Base-by-base conservation (phyloP, 331 rosid species). In the Spiraea crenata region DNA sequence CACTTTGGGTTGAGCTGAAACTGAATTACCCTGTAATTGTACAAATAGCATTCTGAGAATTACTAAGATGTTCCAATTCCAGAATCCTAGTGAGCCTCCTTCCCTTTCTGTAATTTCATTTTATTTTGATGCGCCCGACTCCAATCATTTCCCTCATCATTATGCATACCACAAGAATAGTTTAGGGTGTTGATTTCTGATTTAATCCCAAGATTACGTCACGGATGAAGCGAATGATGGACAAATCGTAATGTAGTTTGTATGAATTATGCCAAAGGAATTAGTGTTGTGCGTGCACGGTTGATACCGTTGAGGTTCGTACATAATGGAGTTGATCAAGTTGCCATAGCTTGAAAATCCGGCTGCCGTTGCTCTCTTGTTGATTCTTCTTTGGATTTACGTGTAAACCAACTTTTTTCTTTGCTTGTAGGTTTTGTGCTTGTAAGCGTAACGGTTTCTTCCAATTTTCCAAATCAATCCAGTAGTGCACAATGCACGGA, bases 391-490 rank as follows among this genome's bases (percentile, higher is more conserved):
- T 42, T 73, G 71, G 55, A 50, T 75, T 80, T 44, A 49, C 74
- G 60, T 57, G 77, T 45, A 58, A 39, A 70, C 77, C n/a, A 11
- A 50, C 44, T 54, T 20, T 19, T 65, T 65, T 66, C 71, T 70
- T 74, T 74, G 83, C 80, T 80, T 74, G 17, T 9, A 62, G 63
- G 72, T 37, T 72, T 65, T 42, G 25, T 57, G 63, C 61, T 46
- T n/a, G 10, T 0, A 8, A n/a, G 51, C 11, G 68, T n/a, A 40
- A 64, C 6, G 14, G 42, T 49, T 56, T 64, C 67, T 57, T 47
- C 48, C 51, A 40, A 54, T 0, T 52, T 55, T 45, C 12, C 31
- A 25, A 25, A 25, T 25, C 31, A 25, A 25, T 25, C 31, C 31
- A 25, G 31, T 0, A 25, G 31, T 25, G 31, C 31, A 25, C 31